Base-by-base conservation (phyloP, 805 yeast species). In the Candida maris region DNA sequence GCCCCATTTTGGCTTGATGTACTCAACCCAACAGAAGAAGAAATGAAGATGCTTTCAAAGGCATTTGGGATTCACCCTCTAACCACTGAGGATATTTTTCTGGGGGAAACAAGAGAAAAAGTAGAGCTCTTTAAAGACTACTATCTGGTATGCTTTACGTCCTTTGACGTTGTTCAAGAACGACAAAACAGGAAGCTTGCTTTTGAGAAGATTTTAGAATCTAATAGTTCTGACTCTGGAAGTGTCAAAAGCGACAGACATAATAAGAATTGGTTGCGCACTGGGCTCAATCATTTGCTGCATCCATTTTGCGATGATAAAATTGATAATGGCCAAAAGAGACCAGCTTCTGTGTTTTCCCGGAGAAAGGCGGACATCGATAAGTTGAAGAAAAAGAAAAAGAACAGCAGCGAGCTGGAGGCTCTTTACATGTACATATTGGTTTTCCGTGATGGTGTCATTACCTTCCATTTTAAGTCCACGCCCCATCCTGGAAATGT, bases 401-500 rank as follows among this genome's bases (percentile, higher is more conserved):
- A 45, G 21, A 45, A 57, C 22, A 57, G 53, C 14, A 79, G 77
- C 27, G 94, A 85, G 53, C 67, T 93, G 36, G 85, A 81, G 46
- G 96, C 98, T 0, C 70, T 93, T 51, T 88, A 89, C 52, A 88
- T 93, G 75, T 93, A 93, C 60, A 83, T 89, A 51, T 79, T 91
- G 46, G 96, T 93, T 6, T 93, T 91, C 66, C 77, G 81, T 42
- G 81, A 87, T 41, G 97, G 95, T 14, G 95, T 93, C 4, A 64
- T 93, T 25, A 88, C 97, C 0, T 88, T 93, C 65, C 98, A 93
- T 63, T 87, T 86, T 61, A 81, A 87, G 7, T 91, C 96, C 9
- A 87, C 97, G 0, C 95, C 96, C 3, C 98, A 93, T 60, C 95
- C 97, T 0, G 85, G 88, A 32, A 93, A 93, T 54, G 98, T 93